These are phyloP conservation scores for Mariannaea elegans DNA, from an alignment of 2,329 filamentous ascomycete species.

Conservation along the genomic window DNA sequence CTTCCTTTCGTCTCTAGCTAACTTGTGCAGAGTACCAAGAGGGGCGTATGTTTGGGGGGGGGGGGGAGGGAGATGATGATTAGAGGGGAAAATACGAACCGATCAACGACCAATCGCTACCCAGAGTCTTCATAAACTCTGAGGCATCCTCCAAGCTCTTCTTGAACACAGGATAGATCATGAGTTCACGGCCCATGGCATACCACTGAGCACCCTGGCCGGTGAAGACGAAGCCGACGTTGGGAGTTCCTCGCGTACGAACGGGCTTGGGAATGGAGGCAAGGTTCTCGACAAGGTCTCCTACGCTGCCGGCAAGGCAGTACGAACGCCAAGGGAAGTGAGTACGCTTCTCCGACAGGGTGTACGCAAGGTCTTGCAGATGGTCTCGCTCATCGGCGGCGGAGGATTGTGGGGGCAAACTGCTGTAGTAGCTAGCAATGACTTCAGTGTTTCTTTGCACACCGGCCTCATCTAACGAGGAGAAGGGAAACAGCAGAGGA, in stretches of 20 bases:
- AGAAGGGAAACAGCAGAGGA: background rate
- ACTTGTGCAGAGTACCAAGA: background rate
- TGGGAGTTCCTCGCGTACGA: constrained; percentile 7
- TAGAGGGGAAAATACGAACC: background rate
- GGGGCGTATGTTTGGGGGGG: too few species aligned
- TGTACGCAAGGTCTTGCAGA: constrained; percentile 1
- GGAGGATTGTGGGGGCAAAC: background rate
- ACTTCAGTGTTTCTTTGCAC: background rate
- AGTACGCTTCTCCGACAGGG: background rate
- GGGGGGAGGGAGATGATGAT: background rate
- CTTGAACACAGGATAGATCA: constrained; percentile 11
- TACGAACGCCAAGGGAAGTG: constrained; percentile 4
- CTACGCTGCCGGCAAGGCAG: constrained; percentile 3
- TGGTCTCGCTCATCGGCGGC: background rate
- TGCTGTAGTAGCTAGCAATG: background rate
- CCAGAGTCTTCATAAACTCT: constrained; percentile 14
- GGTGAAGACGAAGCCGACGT: constrained; percentile 42
- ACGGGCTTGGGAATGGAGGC: constrained; percentile 5
- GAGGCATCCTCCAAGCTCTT: constrained; percentile 11
- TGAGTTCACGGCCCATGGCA: constrained; percentile 45
- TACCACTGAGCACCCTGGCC: constrained; percentile 46
- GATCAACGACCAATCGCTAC: constrained; percentile 14
- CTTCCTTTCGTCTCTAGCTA: too few species aligned
- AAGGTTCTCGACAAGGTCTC: background rate
- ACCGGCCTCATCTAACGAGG: background rate